Percentiles rank a stretch among this genome's conserved stretches.
Conservation (phyloP, 2,329 filamentous ascomycete genomes). For the Rachicladosporium sp. region DNA sequence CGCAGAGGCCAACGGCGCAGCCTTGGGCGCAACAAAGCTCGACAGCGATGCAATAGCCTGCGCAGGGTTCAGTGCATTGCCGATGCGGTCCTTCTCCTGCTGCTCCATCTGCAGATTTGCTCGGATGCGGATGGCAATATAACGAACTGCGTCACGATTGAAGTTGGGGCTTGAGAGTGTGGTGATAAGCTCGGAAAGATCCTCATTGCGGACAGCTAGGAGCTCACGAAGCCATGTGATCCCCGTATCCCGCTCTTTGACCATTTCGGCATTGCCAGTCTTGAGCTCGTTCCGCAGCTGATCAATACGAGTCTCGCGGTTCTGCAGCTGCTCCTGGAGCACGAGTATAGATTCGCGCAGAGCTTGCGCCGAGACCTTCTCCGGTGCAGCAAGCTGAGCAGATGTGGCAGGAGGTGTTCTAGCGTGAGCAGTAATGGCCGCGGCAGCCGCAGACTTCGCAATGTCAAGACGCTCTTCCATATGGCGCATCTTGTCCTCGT, state of each 20-base stretch:
- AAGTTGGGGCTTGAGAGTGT: constrained; percentile 61
- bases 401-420: constrained; percentile 8
- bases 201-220: constrained; percentile 76
- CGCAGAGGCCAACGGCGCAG: constrained; percentile 88
- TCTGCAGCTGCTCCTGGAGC: constrained; percentile 89
- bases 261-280: constrained; percentile 64
- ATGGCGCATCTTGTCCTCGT: constrained; percentile 72
- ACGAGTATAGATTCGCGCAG: constrained; percentile 93
- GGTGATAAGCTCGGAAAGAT: constrained; percentile 82
- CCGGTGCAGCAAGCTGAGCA: constrained; percentile 42
- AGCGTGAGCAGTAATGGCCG: constrained; percentile 49
- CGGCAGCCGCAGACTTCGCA: constrained; percentile 72
- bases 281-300: constrained; percentile 69
- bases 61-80: constrained; percentile 29
- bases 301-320: constrained; percentile 83
- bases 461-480: constrained; percentile 87
- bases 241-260: constrained; percentile 86
- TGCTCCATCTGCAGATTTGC: constrained; percentile 97
- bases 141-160: constrained; percentile 67
- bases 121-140: constrained; percentile 83
- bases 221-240: constrained; percentile 92
- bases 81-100: constrained; percentile 79
- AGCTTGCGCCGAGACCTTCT: constrained; percentile 88
- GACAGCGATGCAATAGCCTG: constrained; percentile 61
- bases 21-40: constrained; percentile 65